Percentiles rank a stretch among this genome's conserved stretches.
phyloP scores from a whole-genome alignment of 176 grass and related monocot species.

The Avena eriantha region DNA sequence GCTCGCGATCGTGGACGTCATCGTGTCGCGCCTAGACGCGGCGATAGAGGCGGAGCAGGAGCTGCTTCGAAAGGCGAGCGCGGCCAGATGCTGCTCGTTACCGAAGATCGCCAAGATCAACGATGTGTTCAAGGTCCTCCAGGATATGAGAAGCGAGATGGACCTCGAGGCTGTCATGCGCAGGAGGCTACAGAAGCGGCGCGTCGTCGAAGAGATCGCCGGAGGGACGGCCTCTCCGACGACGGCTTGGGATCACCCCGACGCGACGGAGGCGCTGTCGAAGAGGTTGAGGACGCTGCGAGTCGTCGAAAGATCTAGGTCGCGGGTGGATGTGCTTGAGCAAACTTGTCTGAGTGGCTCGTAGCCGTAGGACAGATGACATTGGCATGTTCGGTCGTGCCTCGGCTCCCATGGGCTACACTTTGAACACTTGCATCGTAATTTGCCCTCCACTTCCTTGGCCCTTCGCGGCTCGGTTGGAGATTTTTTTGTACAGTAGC shows the following conservation, averaged over 20 bases:
- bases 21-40: constrained; percentile 10
- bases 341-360: background rate
- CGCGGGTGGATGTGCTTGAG: background rate
- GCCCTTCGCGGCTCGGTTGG: background rate
- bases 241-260: background rate
- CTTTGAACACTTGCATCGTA: background rate
- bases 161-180: constrained; percentile 37
- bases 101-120: background rate
- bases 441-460: background rate
- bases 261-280: background rate
- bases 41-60: background rate
- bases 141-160: constrained; percentile 18
- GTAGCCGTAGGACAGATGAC: background rate
- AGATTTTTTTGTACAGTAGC: too few species aligned
- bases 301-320: background rate
- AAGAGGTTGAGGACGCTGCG: background rate
- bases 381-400: background rate
- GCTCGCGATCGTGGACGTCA: constrained; percentile 26
- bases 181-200: constrained; percentile 1
- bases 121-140: constrained; percentile 9
- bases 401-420: background rate
- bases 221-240: background rate
- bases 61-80: background rate
- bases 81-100: background rate
- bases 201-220: background rate